phyloP scores from a whole-genome alignment of 169 alveolate species.

The Theileria equi region DNA sequence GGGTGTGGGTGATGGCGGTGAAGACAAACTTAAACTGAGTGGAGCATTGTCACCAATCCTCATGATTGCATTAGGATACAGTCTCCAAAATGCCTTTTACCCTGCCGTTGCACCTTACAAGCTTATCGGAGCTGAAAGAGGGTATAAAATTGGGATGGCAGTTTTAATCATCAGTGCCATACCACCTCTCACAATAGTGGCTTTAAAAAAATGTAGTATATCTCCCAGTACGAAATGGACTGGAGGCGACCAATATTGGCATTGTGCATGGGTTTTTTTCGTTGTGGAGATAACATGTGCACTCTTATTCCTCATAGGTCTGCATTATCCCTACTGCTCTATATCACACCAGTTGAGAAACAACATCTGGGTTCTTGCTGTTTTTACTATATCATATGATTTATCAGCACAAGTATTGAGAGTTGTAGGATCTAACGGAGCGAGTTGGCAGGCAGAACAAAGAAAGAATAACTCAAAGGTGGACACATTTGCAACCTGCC shows the following conservation, averaged over 20 bases:
- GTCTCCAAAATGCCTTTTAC: neutral
- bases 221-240: conserved; percentile 21
- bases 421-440: neutral
- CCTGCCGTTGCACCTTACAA: conserved; percentile 32
- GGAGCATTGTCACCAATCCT: conserved; percentile 1
- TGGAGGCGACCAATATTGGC: neutral
- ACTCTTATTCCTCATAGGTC: neutral
- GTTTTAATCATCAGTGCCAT: conserved; percentile 1
- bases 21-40: too few species aligned
- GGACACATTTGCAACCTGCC: neutral
- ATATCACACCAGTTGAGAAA: neutral
- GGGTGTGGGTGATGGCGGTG: too few species aligned
- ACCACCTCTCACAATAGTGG: neutral
- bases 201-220: neutral
- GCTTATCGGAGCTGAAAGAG: conserved; percentile 2
- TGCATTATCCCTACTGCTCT: conserved; percentile 10
- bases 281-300: neutral
- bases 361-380: neutral
- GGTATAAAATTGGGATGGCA: conserved; percentile 4
- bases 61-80: neutral
- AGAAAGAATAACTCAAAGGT: neutral
- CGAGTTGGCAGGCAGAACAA: conserved; percentile 10
- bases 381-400: neutral
- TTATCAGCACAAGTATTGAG: neutral
- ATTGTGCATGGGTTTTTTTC: conserved; percentile 6